Conservation (phyloP, 2,329 filamentous ascomycete genomes). For the Apiospora pterosperma region DNA sequence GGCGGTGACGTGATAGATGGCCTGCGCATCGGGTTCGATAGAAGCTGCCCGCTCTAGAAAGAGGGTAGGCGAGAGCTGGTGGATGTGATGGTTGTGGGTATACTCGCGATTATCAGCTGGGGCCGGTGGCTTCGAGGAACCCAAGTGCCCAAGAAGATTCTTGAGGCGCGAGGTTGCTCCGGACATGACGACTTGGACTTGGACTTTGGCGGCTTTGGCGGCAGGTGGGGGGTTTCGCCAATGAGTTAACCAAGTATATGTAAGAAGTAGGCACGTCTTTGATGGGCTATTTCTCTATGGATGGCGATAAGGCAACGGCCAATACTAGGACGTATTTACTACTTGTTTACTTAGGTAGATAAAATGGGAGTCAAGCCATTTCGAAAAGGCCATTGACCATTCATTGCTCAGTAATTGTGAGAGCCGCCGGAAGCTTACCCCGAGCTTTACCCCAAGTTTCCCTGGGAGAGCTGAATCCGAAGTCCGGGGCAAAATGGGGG, state of each 20-base stretch:
- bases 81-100: slow-evolving; percentile 56
- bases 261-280: neutral
- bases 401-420: neutral
- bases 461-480: neutral
- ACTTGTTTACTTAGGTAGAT: too few species aligned
- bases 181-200: slow-evolving; percentile 53
- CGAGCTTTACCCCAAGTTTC: too few species aligned
- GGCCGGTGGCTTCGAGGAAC: slow-evolving; percentile 25
- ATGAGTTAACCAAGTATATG: too few species aligned
- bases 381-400: neutral
- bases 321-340: neutral
- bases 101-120: slow-evolving; percentile 28
- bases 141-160: slow-evolving; percentile 51
- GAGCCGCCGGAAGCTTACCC: neutral
- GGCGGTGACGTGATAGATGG: slow-evolving; percentile 80
- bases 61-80: slow-evolving; percentile 80
- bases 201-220: neutral
- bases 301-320: neutral
- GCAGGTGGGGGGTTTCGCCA: neutral
- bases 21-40: slow-evolving; percentile 82
- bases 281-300: neutral
- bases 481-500: neutral
- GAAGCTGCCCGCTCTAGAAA: slow-evolving; percentile 82
- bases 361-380: neutral
- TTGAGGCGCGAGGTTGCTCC: slow-evolving; percentile 57